Evolutionary conservation across 495 filamentous ascomycete genomes (phyloP).

Genomic region (Xylaria flabelliformis): DNA sequence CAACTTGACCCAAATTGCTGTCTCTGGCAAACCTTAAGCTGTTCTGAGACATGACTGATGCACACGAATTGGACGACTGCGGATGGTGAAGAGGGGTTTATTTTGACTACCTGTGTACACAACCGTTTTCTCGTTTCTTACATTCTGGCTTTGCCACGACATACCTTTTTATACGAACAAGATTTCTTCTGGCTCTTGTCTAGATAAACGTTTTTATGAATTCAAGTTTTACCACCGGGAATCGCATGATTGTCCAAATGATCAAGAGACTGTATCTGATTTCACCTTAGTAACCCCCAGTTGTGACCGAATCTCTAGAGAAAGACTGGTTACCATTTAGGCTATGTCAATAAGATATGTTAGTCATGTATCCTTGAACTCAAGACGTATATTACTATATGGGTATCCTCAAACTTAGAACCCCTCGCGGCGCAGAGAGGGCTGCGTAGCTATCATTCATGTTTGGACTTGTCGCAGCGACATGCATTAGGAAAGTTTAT

Average conservation of each 20-base stretch:
- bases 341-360: not conserved
- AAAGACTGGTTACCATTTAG: not conserved
- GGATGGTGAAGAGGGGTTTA: not conserved
- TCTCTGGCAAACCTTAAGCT: conserved; percentile 23
- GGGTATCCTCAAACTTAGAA: not conserved
- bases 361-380: not conserved
- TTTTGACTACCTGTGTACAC: not conserved
- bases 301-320: not conserved
- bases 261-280: not conserved
- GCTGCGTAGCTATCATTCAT: not conserved
- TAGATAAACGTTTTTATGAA: not conserved
- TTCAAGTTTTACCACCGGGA: not conserved
- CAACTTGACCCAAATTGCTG: conserved; percentile 41
- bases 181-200: not conserved
- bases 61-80: not conserved
- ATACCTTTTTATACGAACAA: not conserved
- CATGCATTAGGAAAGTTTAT: not conserved
- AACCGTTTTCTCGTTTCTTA: not conserved
- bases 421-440: not conserved
- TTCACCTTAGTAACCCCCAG: not conserved
- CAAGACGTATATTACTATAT: not conserved
- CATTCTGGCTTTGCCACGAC: not conserved
- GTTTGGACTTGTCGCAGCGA: not conserved
- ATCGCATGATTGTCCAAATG: not conserved
- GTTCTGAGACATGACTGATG: not conserved